A percentile compares a stretch with the other conserved stretches of the same genome.
Evolutionary conservation across 257 asterid species (phyloP).

Genomic region (Ballota nigra): DNA sequence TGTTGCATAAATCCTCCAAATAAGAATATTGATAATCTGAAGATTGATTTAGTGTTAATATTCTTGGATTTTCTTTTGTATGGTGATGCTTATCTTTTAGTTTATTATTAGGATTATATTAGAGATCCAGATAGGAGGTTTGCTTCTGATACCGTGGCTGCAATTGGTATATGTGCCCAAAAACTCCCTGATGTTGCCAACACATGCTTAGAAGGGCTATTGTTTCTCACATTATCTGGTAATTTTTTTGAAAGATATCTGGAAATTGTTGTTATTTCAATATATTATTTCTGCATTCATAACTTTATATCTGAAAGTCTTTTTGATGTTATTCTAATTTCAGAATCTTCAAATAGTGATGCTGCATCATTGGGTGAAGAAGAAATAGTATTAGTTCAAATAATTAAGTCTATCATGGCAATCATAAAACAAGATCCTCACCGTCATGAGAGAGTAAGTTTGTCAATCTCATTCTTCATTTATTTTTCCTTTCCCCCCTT

Average conservation of each 20-base stretch:
- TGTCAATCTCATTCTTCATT: conserved; percentile 2
- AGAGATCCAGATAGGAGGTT: conserved; percentile 91
- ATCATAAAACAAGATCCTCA: conserved; percentile 75
- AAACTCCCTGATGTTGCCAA: conserved; percentile 67
- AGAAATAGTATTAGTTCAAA: conserved; percentile 71
- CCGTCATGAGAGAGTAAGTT: conserved; percentile 71
- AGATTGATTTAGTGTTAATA: conserved; percentile 12
- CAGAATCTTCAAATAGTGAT: conserved; percentile 60
- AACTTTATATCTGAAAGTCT: conserved; percentile 13
- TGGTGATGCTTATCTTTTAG: conserved; percentile 32
- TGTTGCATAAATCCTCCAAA: neutral
- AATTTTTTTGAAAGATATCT: too few relatives aligned
- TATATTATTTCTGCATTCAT: conserved; percentile 18
- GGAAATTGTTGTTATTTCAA: conserved; percentile 45
- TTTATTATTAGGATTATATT: conserved; percentile 71
- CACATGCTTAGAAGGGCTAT: conserved; percentile 79
- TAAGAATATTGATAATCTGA: neutral
- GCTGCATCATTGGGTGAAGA: conserved; percentile 56
- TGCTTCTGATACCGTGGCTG: conserved; percentile 94
- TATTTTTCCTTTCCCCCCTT: neutral
- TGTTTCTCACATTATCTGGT: conserved; percentile 73
- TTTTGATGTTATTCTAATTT: conserved; percentile 23
- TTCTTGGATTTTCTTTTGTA: conserved; percentile 1
- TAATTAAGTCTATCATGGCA: conserved; percentile 76
- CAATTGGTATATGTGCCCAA: conserved; percentile 85